Base-by-base conservation (phyloP, 1,284 basidiomycete species). In the Ganoderma sinense region DNA sequence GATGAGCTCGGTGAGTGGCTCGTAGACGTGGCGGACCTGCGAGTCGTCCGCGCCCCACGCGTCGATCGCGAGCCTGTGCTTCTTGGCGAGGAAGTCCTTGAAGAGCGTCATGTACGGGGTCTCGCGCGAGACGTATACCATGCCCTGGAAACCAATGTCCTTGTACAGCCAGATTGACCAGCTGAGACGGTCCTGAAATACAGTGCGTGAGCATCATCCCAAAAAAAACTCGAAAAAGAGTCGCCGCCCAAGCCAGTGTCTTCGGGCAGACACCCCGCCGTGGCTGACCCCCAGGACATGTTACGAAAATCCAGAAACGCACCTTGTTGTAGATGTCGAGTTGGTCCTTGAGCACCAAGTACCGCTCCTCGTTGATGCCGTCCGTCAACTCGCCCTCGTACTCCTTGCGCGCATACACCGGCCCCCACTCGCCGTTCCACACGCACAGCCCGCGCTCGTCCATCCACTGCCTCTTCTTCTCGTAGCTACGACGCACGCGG, bases 391-490 rank as follows among this genome's bases (percentile, higher is more conserved):
- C 85, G 1, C 89, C 89, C 29, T 92, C 91, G 73, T 89, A 91
- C 74, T 86, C 81, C 71, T 73, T 77, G 60, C 90, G 80, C 13
- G 89, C 90, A 73, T 91, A 91, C 10, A 92, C 90, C 0, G 90
- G 89, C 5, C 90, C 90, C 86, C 91, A 94, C 79, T 93, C 92
- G 74, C 92, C 90, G 76, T 94, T 93, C 92, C 91, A 93, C 16
- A 92, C 91, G 69, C 90, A 92, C 26, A 91, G 81, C 0, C 87
- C 88, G 36, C 83, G 81, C 73, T 85, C 80, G 73, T 91, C 89
- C 87, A 91, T 89, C 91, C 90, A 92, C 70, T 84, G 81, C 56
- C 89, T 81, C 80, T 94, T 94, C 80, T 88, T 87, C 76, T 89
- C 83, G 75, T 92, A 94, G 60, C 85, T 87, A 67, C 84, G 81